Conservation (phyloP, 2,329 filamentous ascomycete genomes). For the Fusarium napiforme region DNA sequence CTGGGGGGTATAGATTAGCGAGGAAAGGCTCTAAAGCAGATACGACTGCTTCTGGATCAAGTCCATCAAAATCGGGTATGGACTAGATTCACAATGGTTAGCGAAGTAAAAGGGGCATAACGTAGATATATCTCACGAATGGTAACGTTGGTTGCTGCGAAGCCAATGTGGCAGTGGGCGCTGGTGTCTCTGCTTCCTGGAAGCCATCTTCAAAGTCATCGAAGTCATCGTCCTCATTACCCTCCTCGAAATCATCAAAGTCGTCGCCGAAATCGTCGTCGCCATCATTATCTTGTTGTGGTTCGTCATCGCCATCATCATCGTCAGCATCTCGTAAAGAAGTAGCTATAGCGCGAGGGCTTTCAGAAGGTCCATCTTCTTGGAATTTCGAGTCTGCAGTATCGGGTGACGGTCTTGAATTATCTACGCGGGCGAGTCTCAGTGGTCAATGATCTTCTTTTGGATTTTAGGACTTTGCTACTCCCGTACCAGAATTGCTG, state of each 20-base stretch:
- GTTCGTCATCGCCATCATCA: conserved; percentile 10
- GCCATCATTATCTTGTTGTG: conserved; percentile 30
- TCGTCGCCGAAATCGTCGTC: conserved; percentile 67
- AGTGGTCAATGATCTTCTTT: conserved; percentile 41
- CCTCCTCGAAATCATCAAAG: conserved; percentile 72
- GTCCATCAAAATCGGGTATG: conserved; percentile 73
- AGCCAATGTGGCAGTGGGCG: conserved; percentile 43
- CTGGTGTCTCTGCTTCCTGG: conserved; percentile 62
- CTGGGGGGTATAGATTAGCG: conserved; percentile 71
- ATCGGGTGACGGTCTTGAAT: conserved; percentile 41
- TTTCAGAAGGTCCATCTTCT: conserved; percentile 47
- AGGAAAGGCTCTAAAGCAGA: conserved; percentile 73
- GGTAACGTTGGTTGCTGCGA: conserved; percentile 56
- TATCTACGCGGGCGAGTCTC: conserved; percentile 42
- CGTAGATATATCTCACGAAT: conserved; percentile 53
- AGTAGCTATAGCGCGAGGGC: conserved; percentile 19
- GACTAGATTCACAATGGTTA: conserved; percentile 57
- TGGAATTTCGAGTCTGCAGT: conserved; percentile 43
- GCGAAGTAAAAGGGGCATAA: conserved; percentile 17
- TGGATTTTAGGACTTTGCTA: conserved; percentile 37
- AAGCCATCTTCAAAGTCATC: conserved; percentile 80
- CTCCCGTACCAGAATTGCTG: conserved; percentile 45
- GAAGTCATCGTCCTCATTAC: conserved; percentile 66
- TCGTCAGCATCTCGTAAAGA: conserved; percentile 42
- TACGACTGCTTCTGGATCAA: conserved; percentile 70